phyloP scores from a whole-genome alignment of 441 rosid genomes.

The Aleurites moluccanus region DNA sequence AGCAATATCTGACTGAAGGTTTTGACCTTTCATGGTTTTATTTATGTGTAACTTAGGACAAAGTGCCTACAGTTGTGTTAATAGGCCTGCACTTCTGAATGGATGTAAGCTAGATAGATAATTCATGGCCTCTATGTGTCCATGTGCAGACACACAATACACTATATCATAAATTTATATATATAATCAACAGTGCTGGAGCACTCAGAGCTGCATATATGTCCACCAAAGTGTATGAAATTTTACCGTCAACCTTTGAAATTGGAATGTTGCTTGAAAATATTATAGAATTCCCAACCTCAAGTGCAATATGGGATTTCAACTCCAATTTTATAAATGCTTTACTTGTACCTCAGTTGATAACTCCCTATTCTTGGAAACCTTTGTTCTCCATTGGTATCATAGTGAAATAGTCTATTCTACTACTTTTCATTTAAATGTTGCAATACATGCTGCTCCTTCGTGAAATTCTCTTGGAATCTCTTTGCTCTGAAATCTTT shows the following conservation, averaged over 20 bases:
- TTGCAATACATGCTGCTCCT: not conserved
- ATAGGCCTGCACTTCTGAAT: not conserved
- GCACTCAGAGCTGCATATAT: not conserved
- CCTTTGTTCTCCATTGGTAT: not conserved
- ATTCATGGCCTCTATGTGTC: not conserved
- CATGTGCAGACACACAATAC: not conserved
- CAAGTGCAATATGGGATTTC: not conserved
- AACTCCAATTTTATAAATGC: too few species aligned
- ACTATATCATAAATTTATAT: not conserved
- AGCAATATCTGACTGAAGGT: not conserved
- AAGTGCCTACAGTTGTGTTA: not conserved
- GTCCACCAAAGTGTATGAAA: not conserved
- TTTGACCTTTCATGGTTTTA: slow-evolving; percentile 3
- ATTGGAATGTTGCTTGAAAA: not conserved
- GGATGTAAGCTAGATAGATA: not conserved
- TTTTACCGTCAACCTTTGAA: not conserved
- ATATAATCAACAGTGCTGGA: not conserved
- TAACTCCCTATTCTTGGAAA: not conserved
- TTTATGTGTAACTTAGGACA: not conserved
- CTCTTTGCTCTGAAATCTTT: slow-evolving; percentile 7
- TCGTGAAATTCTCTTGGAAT: not conserved
- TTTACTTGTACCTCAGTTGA: too few species aligned
- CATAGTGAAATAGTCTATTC: not conserved
- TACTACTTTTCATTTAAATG: not conserved
- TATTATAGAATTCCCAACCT: not conserved